Base-by-base conservation (phyloP, 169 alveolate species). In the Eimeria falciformis region DNA sequence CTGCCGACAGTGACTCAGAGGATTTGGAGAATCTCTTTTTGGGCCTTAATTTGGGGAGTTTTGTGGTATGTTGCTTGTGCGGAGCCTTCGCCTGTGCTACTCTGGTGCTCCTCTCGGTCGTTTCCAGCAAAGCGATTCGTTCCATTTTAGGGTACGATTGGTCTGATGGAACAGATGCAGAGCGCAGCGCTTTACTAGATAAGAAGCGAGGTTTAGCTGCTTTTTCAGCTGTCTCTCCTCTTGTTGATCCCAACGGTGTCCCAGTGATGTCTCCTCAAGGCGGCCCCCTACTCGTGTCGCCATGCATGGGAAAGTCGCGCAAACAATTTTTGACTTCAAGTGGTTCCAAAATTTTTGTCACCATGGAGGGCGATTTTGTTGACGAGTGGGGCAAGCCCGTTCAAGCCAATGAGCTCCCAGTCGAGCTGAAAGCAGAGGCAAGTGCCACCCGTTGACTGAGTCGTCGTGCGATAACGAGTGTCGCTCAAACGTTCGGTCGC, bases 91-190 rank as follows among this genome's bases (percentile, higher is more conserved):
- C 90, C 43, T 81, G 77, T 18, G 33, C 90, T 0, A 68, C 68
- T 9, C 77, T 81, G n/a, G 90, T 81, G 78, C 77, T 81, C 45
- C 65, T 81, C 1, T 11, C 90, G 45, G 90, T 81, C 43, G 90
- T 81, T 25, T 81, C 58, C 90, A 81, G 90, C 23, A 53, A 40
- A 21, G 53, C 53, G 45, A 14, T 81, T 81, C 90, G 90, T 6
- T 81, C 90, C 14, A 33, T 58, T 71, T 58, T 81, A 55, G 90
- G 90, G 58, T 81, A 81, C 29, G 77, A 81, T 5, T 81, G 90
- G 90, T 81, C 90, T 55, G 77, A 56, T 17, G 90, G 62, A 55
- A 81, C 90, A 7, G 77, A 56, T 18, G 90, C 53, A 55, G 90
- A 81, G 77, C 77, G 77, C 23, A 55, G 7, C 58, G 58, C 73